Conservation (phyloP, 192 early-diverging fungal genomes). For the Podila clonocystis region DNA sequence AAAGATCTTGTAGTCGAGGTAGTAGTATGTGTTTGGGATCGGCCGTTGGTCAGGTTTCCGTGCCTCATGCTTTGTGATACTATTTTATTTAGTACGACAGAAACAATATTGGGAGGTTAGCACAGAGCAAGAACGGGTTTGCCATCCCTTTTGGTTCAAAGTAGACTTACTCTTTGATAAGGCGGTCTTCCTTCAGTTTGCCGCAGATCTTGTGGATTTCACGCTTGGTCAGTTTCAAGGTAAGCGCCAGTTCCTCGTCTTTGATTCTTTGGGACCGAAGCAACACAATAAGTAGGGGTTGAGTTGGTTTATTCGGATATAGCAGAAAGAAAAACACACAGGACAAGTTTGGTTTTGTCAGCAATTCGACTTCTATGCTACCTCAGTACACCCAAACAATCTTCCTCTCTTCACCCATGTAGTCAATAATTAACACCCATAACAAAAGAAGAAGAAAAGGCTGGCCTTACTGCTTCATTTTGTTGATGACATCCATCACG, state of each 20-base stretch:
- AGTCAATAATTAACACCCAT: too few species aligned
- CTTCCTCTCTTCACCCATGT: too few species aligned
- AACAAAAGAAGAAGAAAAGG: background rate
- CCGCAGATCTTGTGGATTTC: conserved; percentile 85
- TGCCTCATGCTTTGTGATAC: conserved; percentile 62
- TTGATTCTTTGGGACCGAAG: conserved; percentile 56
- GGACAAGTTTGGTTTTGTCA: background rate
- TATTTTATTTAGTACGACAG: conserved; percentile 4
- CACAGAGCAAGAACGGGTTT: background rate
- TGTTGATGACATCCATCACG: conserved; percentile 84
- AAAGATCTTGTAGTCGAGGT: conserved; percentile 94
- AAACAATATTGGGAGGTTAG: background rate
- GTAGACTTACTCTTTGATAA: conserved; percentile 70
- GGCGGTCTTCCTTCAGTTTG: conserved; percentile 78
- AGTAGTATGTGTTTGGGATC: conserved; percentile 78
- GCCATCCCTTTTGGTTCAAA: too few species aligned
- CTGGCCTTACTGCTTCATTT: conserved; percentile 58
- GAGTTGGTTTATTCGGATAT: background rate
- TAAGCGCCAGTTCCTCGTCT: conserved; percentile 80
- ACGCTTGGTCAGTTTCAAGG: conserved; percentile 68
- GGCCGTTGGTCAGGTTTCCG: conserved; percentile 66
- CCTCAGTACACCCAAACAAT: too few species aligned
- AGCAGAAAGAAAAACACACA: background rate
- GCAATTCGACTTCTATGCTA: background rate
- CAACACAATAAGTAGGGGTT: background rate